These are phyloP conservation scores for Lycium ferocissimum DNA, from an alignment of 257 asterid species.

Conservation along the genomic window DNA sequence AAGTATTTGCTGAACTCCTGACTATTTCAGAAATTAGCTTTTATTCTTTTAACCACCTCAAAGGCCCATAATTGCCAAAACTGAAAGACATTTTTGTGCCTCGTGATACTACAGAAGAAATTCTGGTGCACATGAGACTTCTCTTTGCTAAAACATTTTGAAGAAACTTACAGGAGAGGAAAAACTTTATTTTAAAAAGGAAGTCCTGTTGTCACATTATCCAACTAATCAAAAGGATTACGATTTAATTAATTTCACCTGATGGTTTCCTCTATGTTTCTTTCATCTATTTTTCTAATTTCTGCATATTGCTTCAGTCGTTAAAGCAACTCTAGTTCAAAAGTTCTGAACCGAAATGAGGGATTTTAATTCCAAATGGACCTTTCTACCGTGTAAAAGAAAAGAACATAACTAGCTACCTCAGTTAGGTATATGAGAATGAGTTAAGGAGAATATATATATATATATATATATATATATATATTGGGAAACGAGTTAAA, in stretches of 20 bases:
- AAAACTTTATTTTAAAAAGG: neutral
- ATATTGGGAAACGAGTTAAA: too few species aligned
- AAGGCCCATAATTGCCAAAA: neutral
- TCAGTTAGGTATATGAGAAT: too few species aligned
- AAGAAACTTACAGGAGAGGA: neutral
- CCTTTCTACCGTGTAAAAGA: too few species aligned
- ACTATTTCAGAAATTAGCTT: conserved; percentile 9
- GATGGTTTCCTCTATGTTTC: neutral
- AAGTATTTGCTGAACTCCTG: neutral
- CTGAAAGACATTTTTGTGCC: neutral
- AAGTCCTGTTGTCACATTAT: neutral
- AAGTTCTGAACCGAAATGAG: too few species aligned
- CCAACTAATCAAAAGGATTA: neutral
- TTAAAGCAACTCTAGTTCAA: neutral
- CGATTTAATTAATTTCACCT: neutral
- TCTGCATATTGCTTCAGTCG: neutral
- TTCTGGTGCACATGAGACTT: conserved; percentile 20
- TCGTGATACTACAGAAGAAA: neutral
- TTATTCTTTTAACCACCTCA: conserved; percentile 18
- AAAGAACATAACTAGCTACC: too few species aligned
- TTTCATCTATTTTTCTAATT: neutral
- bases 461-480: too few species aligned
- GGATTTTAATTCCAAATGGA: too few species aligned
- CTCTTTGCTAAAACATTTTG: neutral
- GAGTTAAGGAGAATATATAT: too few species aligned